Conservation (phyloP, 2,329 filamentous ascomycete genomes). For the Calonectria pteridis region DNA sequence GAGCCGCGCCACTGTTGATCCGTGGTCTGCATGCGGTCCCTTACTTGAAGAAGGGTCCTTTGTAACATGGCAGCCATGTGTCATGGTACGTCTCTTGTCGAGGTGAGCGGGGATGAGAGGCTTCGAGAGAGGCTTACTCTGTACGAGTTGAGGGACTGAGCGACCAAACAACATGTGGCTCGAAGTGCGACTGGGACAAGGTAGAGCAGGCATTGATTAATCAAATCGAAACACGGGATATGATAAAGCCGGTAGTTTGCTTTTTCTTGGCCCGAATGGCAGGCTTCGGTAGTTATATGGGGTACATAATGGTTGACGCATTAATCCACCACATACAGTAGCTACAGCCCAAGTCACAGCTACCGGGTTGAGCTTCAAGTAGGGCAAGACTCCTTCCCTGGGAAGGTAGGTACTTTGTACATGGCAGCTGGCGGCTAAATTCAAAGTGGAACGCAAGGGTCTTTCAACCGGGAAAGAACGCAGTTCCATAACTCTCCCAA, state of each 20-base stretch:
- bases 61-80: conserved; percentile 2
- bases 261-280: not conserved
- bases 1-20: conserved; percentile 7
- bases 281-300: conserved; percentile 5
- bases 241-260: conserved; percentile 4
- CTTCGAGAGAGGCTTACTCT: not conserved
- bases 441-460: not conserved
- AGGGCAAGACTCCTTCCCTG: not conserved
- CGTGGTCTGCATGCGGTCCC: conserved; percentile 6
- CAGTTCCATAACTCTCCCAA: not conserved
- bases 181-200: not conserved
- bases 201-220: not conserved
- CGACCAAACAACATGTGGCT: not conserved
- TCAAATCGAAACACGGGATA: not conserved
- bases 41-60: not conserved
- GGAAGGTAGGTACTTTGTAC: conserved; percentile 1
- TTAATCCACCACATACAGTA: not conserved
- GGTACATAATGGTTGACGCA: not conserved
- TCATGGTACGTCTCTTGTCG: conserved; percentile 12
- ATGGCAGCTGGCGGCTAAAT: conserved; percentile 3
- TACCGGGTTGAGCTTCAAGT: not conserved
- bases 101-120: not conserved
- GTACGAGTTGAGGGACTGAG: not conserved
- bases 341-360: not conserved
- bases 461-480: not conserved